These are phyloP conservation scores for Spathaspora passalidarum DNA, from an alignment of 805 yeast species.

Conservation along the genomic window DNA sequence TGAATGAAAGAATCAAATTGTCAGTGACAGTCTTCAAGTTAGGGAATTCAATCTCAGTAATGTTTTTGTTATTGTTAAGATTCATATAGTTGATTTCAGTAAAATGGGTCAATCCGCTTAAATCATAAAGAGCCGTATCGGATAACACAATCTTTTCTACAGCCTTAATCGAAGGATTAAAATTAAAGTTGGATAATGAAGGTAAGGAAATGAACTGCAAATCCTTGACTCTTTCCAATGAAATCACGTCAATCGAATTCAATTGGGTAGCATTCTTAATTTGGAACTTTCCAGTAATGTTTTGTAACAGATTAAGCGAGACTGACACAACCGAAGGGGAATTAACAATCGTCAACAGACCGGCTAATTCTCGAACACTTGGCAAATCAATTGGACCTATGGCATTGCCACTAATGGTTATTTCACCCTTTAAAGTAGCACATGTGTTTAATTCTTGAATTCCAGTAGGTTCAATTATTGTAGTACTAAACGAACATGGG, in stretches of 20 bases:
- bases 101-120: conserved; percentile 32
- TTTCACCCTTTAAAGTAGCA: conserved; percentile 40
- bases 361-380: conserved; percentile 24
- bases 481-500: conserved; percentile 36
- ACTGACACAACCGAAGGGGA: conserved; percentile 36
- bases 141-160: conserved; percentile 33
- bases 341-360: conserved; percentile 34
- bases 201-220: conserved; percentile 41
- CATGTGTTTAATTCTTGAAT: conserved; percentile 32
- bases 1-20: conserved; percentile 38
- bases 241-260: conserved; percentile 31
- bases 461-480: conserved; percentile 38
- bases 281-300: conserved; percentile 34
- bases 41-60: conserved; percentile 31
- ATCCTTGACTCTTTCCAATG: conserved; percentile 25
- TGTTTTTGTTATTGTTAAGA: conserved; percentile 44
- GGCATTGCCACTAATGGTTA: conserved; percentile 35
- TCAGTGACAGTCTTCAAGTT: conserved; percentile 31
- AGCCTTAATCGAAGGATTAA: conserved; percentile 33
- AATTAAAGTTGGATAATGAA: conserved; percentile 35
- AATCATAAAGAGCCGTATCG: conserved; percentile 39
- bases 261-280: conserved; percentile 39
- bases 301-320: conserved; percentile 25
- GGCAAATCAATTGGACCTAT: conserved; percentile 28
- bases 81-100: conserved; percentile 31